These are phyloP conservation scores for Curvularia sp. DNA, from an alignment of 2,329 filamentous ascomycete species.

Conservation along the genomic window DNA sequence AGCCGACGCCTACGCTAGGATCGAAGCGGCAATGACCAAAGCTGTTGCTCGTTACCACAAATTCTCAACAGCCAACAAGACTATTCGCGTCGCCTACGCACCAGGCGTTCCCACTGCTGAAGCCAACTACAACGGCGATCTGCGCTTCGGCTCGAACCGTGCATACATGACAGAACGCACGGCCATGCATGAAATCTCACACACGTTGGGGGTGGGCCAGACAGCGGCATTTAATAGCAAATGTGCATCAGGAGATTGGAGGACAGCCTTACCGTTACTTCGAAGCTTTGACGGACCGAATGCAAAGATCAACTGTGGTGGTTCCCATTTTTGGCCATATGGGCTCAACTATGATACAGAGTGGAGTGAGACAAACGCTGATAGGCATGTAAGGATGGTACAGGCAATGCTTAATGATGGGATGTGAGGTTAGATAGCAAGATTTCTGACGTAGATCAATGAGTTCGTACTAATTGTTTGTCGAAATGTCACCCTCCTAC, in stretches of 20 bases:
- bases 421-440: slow-evolving; percentile 22
- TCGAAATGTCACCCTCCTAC: no score
- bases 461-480: no score
- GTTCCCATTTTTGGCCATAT: slow-evolving; percentile 46
- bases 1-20: slow-evolving; percentile 41
- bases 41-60: slow-evolving; percentile 38
- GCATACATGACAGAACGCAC: slow-evolving; percentile 47
- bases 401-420: slow-evolving; percentile 46
- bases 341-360: slow-evolving; percentile 47
- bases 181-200: slow-evolving; percentile 46
- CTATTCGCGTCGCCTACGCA: slow-evolving; percentile 38
- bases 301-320: slow-evolving; percentile 45
- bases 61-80: slow-evolving; percentile 35
- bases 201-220: slow-evolving; percentile 45
- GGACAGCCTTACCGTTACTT: slow-evolving; percentile 42
- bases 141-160: slow-evolving; percentile 44
- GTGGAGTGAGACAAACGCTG: slow-evolving; percentile 46
- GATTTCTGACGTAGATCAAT: neutral
- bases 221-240: slow-evolving; percentile 41
- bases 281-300: slow-evolving; percentile 38
- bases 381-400: slow-evolving; percentile 44
- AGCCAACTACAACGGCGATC: slow-evolving; percentile 45
- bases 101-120: slow-evolving; percentile 46
- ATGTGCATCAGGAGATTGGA: slow-evolving; percentile 42
- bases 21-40: slow-evolving; percentile 42